Base-by-base conservation (phyloP, 768 basidiomycete genomes). In the Roridomyces roridus region DNA sequence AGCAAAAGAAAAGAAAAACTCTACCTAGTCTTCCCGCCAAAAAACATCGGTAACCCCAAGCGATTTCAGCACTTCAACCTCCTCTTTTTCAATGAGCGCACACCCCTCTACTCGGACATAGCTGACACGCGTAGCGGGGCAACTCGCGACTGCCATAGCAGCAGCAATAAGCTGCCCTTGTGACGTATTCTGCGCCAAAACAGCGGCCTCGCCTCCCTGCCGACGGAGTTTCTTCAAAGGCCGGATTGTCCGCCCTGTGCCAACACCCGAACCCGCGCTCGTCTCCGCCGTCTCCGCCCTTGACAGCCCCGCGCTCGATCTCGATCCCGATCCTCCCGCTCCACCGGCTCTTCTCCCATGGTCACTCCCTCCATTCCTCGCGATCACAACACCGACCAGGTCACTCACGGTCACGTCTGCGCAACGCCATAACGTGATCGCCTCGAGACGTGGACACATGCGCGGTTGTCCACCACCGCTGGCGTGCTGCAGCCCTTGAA, bases 401-500 rank as follows among this genome's bases (percentile, higher is more conserved):
- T 68, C 67, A 31, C 46, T 59, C 25, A 79, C 71, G 29, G 72
- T 66, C 53, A 83, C 66, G 64, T 83, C 80, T 46, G 68, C 59
- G 65, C 83, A 85, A 43, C 74, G 74, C 83, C 80, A 83, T 53
- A 85, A 73, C 35, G 77, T 73, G 29, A 85, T 68, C n/a, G 78
- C 74, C 64, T 80, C 79, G 42, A 85, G 71, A 34, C 75, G 73
- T 21, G 83, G 80, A 62, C 83, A 84, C 41, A 79, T 70, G 52
- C 77, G 81, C 70, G 73, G 31, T 50, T 31, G 28, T 51, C 47
- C n/a, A 14, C 52, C 39, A 20, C 57, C 54, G 45, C 51, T 20
- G 42, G 36, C 42, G 52, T 80, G 76, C 35, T 74, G 67, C 25
- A 85, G 67, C 17, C 73, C 74, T 6, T 71, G 72, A 39, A 85